These are phyloP conservation scores for Herpetomonas muscarum DNA, from an alignment of 208 protist genomes.

Conservation along the genomic window DNA sequence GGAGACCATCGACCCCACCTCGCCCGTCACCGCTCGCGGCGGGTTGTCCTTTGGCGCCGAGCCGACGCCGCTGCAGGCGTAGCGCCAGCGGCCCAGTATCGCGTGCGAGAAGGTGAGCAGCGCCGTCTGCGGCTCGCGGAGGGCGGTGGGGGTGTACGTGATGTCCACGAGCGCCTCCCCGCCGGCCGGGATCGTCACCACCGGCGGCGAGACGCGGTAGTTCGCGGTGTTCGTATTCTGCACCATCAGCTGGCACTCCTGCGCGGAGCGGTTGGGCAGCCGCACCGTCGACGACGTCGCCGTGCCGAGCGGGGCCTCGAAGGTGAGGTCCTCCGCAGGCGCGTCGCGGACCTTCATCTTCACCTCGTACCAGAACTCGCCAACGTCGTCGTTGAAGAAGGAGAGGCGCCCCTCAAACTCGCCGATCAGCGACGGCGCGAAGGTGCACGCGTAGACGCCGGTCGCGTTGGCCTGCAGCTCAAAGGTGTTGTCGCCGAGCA, in stretches of 20 bases:
- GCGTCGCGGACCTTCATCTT: slow-evolving; percentile 69
- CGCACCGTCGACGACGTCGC: slow-evolving; percentile 40
- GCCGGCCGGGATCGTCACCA: slow-evolving; percentile 49
- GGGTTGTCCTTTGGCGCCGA: slow-evolving; percentile 40
- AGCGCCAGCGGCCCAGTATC: slow-evolving; percentile 79
- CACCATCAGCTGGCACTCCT: slow-evolving; percentile 48
- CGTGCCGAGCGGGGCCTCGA: slow-evolving; percentile 73
- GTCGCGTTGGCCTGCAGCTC: slow-evolving; percentile 37
- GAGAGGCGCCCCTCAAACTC: slow-evolving; percentile 64
- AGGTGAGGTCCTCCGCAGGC: slow-evolving; percentile 58
- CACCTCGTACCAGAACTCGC: slow-evolving; percentile 95
- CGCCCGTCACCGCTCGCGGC: slow-evolving; percentile 37
- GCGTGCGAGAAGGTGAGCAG: slow-evolving; percentile 57
- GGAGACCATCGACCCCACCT: slow-evolving; percentile 34
- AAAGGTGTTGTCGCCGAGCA: slow-evolving; percentile 76
- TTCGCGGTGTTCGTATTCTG: slow-evolving; percentile 57
- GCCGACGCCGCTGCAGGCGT: slow-evolving; percentile 66
- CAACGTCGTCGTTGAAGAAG: slow-evolving; percentile 84
- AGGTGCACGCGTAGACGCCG: slow-evolving; percentile 76
- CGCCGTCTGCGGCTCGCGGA: slow-evolving; percentile 49
- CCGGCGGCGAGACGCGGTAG: slow-evolving; percentile 43
- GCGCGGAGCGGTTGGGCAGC: slow-evolving; percentile 72
- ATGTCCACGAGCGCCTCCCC: slow-evolving; percentile 53
- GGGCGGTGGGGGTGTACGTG: slow-evolving; percentile 71
- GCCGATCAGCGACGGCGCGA: slow-evolving; percentile 77